Percentiles rank a stretch among this genome's conserved stretches.
Evolutionary conservation across 768 basidiomycete genomes (phyloP).

Genomic region (Mycena galopus): DNA sequence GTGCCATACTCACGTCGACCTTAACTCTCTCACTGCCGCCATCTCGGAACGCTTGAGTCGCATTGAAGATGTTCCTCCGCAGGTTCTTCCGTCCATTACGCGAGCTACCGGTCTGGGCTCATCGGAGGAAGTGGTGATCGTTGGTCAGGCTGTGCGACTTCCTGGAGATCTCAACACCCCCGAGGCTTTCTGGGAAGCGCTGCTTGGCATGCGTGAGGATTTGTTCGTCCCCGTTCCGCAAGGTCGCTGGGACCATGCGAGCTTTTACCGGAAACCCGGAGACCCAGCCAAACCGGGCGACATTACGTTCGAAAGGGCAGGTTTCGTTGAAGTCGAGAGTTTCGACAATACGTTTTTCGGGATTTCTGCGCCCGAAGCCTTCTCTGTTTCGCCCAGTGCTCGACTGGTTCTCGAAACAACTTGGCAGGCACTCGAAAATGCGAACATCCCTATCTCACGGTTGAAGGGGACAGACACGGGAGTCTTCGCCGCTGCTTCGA

Average conservation of each 20-base stretch:
- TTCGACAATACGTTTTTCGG: too few relatives aligned
- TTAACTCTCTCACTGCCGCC: slow-evolving; percentile 44
- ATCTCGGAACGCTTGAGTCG: too few relatives aligned
- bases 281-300: too few relatives aligned
- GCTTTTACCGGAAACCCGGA: too few relatives aligned
- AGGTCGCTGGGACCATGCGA: slow-evolving; percentile 53
- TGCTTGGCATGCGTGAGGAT: slow-evolving; percentile 48
- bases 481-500: too few relatives aligned
- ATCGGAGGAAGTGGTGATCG: slow-evolving; percentile 50
- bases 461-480: too few relatives aligned
- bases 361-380: too few relatives aligned
- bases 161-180: slow-evolving; percentile 50
- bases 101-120: neutral
- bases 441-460: too few relatives aligned
- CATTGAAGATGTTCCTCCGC: neutral
- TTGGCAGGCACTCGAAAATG: slow-evolving; percentile 53
- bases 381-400: slow-evolving; percentile 44
- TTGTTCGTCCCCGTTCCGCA: slow-evolving; percentile 46
- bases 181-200: slow-evolving; percentile 48
- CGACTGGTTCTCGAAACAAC: slow-evolving; percentile 51
- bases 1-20: slow-evolving; percentile 50
- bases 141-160: slow-evolving; percentile 51
- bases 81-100: neutral
- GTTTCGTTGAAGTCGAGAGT: too few relatives aligned
- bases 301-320: too few relatives aligned